Evolutionary conservation across 495 filamentous ascomycete species (phyloP).

Genomic region (Baudoinia panamericana): DNA sequence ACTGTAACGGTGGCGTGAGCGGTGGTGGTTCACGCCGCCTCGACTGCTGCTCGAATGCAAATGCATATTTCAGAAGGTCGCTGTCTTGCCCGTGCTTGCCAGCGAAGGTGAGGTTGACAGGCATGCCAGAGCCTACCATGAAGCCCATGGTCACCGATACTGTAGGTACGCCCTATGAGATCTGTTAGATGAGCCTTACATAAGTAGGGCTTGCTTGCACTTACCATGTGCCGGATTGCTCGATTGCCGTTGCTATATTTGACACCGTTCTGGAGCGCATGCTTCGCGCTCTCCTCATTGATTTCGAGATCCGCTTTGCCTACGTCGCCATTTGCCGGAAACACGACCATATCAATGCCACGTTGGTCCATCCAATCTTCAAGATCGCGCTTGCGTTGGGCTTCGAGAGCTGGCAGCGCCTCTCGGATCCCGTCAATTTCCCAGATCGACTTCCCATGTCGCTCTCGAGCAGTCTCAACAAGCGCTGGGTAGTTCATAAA

Average conservation of each 20-base stretch:
- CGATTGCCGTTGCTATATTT: slow-evolving; percentile 28
- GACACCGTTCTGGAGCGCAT: slow-evolving; percentile 26
- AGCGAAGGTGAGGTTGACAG: slow-evolving; percentile 27
- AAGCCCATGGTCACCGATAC: slow-evolving; percentile 28
- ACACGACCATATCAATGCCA: slow-evolving; percentile 22
- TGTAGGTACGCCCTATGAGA: slow-evolving; percentile 28
- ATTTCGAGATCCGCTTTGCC: slow-evolving; percentile 24
- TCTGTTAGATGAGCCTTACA: too few relatives aligned
- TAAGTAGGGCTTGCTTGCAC: too few relatives aligned
- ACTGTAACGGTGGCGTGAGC: slow-evolving; percentile 1
- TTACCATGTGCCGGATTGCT: slow-evolving; percentile 25
- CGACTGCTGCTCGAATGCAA: slow-evolving; percentile 24
- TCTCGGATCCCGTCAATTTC: slow-evolving; percentile 20
- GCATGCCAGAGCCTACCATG: slow-evolving; percentile 21
- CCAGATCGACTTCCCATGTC: slow-evolving; percentile 13
- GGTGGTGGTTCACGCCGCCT: slow-evolving; percentile 5
- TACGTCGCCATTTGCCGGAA: slow-evolving; percentile 27
- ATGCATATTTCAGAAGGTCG: slow-evolving; percentile 25
- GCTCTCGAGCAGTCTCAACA: slow-evolving; percentile 10
- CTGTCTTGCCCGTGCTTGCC: slow-evolving; percentile 25
- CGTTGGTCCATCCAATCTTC: slow-evolving; percentile 26
- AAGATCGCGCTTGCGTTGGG: slow-evolving; percentile 24
- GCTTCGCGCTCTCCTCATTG: slow-evolving; percentile 18
- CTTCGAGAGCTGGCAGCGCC: slow-evolving; percentile 24
- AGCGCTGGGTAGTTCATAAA: slow-evolving; percentile 21